These are phyloP conservation scores for Suillus discolor DNA, from an alignment of 768 basidiomycete genomes.

Conservation along the genomic window DNA sequence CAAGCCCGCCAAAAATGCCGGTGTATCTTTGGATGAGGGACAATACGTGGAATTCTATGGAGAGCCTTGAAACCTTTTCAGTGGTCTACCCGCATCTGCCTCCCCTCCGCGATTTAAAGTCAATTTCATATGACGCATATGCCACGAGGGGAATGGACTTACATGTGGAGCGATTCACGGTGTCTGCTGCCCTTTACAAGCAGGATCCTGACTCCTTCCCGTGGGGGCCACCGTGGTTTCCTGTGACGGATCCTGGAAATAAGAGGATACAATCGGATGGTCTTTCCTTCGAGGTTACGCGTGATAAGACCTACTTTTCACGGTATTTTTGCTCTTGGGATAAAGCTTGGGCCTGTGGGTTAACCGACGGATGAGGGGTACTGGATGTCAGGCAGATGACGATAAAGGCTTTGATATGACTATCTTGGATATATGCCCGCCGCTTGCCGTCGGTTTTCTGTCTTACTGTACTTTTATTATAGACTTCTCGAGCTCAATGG, in stretches of 20 bases:
- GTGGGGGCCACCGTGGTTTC: neutral
- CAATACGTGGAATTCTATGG: neutral
- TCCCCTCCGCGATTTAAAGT: accelerated
- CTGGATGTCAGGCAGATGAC: neutral
- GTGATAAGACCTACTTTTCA: neutral
- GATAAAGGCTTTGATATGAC: neutral
- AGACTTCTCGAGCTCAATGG: neutral
- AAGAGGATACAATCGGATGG: neutral
- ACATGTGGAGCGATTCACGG: neutral
- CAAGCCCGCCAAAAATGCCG: no score
- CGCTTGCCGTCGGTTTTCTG: neutral
- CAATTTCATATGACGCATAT: neutral
- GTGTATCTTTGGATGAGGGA: neutral
- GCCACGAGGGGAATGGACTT: neutral
- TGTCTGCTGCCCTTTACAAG: neutral
- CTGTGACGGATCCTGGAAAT: neutral
- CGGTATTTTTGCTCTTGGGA: neutral
- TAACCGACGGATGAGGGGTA: neutral
- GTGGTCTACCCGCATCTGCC: neutral
- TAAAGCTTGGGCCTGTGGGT: neutral
- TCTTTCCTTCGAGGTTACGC: neutral
- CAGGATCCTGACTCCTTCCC: neutral
- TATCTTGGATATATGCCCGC: neutral
- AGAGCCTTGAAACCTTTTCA: neutral
- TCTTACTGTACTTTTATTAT: neutral